A percentile compares a stretch with the other conserved stretches of the same genome.
phyloP scores from a whole-genome alignment of 768 basidiomycete genomes.

The Megacollybia marginata region DNA sequence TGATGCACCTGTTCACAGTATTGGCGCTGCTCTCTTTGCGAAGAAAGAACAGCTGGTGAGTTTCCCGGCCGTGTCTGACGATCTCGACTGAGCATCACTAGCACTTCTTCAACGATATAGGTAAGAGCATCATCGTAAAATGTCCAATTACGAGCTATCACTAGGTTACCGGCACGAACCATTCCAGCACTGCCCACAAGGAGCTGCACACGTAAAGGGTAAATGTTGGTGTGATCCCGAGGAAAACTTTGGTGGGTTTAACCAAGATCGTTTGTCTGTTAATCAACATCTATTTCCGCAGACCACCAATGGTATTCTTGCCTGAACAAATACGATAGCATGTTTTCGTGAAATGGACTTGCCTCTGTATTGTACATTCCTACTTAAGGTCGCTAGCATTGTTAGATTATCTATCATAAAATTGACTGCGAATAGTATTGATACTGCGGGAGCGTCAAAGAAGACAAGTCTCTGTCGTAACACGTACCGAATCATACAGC shows the following conservation, averaged over 20 bases:
- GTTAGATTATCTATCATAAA: constrained; percentile 31
- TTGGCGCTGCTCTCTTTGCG: constrained; percentile 86
- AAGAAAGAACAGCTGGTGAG: constrained; percentile 73
- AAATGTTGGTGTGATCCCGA: constrained; percentile 81
- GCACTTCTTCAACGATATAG: constrained; percentile 94
- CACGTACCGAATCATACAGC: constrained; percentile 85
- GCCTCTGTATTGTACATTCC: neutral
- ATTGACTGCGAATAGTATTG: constrained; percentile 95
- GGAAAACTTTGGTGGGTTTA: constrained; percentile 63
- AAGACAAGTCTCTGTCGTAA: neutral
- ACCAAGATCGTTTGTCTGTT: neutral
- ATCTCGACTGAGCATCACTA: constrained; percentile 6
- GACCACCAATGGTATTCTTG: constrained; percentile 89
- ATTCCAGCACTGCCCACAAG: constrained; percentile 88
- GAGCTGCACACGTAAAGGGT: constrained; percentile 63
- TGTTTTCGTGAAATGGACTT: constrained; percentile 32
- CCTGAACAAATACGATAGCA: constrained; percentile 62
- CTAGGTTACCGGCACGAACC: constrained; percentile 78
- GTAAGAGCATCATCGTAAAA: constrained; percentile 12
- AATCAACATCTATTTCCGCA: constrained; percentile 19
- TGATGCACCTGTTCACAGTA: constrained; percentile 85
- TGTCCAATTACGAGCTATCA: neutral
- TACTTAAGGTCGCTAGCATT: neutral
- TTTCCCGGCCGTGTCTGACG: neutral
- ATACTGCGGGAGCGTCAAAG: constrained; percentile 40